Conservation (phyloP, 345 rosid species). For the Mercurialis annua region DNA sequence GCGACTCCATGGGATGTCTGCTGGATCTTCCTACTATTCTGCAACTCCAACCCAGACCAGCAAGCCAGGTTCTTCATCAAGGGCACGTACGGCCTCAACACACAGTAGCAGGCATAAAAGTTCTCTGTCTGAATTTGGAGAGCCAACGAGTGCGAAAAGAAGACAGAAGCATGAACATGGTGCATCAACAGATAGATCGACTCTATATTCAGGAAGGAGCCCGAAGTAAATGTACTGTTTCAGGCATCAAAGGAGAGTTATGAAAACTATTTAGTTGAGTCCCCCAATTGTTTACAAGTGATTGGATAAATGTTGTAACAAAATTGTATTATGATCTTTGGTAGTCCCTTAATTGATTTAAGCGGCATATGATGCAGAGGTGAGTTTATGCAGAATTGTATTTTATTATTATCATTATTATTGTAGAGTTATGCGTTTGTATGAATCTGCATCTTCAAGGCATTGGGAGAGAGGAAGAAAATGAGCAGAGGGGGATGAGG, state of each 20-base stretch:
- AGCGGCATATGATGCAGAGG: too few relatives aligned
- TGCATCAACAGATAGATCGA: constrained; percentile 24
- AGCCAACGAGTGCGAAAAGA: constrained; percentile 34
- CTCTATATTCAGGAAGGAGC: constrained; percentile 24
- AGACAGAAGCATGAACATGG: constrained; percentile 20
- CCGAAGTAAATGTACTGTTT: constrained; percentile 18
- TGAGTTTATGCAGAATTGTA: too few relatives aligned
- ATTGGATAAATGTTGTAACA: too few relatives aligned
- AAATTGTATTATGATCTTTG: too few relatives aligned
- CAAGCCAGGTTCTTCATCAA: constrained; percentile 21
- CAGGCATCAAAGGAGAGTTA: constrained; percentile 35
- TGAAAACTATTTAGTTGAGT: constrained; percentile 32
- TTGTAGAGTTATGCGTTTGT: too few relatives aligned
- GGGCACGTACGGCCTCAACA: constrained; percentile 33
- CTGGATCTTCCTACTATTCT: constrained; percentile 31
- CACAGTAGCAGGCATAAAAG: constrained; percentile 47
- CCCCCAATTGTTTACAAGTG: too few relatives aligned
- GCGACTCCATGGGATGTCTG: constrained; percentile 22
- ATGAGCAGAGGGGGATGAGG: too few relatives aligned
- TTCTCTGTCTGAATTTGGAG: constrained; percentile 27
- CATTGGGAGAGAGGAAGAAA: too few relatives aligned
- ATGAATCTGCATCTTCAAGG: too few relatives aligned
- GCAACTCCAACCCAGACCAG: constrained; percentile 33
- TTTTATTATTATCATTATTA: too few relatives aligned
- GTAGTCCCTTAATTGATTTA: too few relatives aligned